Conservation (phyloP, 306 rosid species). For the Clitoria ternatea region DNA sequence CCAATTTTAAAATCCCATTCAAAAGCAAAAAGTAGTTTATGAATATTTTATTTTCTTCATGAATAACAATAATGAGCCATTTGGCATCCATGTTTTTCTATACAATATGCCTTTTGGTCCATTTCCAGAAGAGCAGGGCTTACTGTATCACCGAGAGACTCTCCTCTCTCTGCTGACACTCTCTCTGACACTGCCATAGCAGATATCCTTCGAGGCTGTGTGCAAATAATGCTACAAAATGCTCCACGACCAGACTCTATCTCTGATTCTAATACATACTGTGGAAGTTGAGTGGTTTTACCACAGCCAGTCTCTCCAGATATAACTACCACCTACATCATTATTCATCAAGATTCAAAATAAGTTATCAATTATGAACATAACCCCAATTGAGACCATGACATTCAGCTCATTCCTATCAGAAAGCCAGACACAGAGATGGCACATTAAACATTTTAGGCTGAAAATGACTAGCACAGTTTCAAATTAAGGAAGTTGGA, state of each 20-base stretch:
- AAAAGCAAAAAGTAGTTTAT: slow-evolving; percentile 16
- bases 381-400: neutral
- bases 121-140: slow-evolving; percentile 35
- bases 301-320: slow-evolving; percentile 99
- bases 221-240: slow-evolving; percentile 81
- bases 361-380: slow-evolving; percentile 8
- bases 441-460: slow-evolving; percentile 2
- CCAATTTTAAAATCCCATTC: slow-evolving; percentile 35
- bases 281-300: slow-evolving; percentile 98
- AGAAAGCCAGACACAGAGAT: neutral
- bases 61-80: slow-evolving; percentile 15
- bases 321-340: slow-evolving; percentile 60
- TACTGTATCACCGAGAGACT: slow-evolving; percentile 93
- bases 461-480: neutral
- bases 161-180: slow-evolving; percentile 92
- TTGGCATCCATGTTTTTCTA: slow-evolving; percentile 3
- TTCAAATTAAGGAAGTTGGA: slow-evolving; percentile 6
- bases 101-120: neutral
- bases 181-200: slow-evolving; percentile 98
- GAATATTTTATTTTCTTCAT: slow-evolving; percentile 24
- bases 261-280: slow-evolving; percentile 88
- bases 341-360: slow-evolving; percentile 20
- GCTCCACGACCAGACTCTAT: slow-evolving; percentile 82
- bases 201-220: slow-evolving; percentile 96
- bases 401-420: slow-evolving; percentile 14